Evolutionary conservation across 1,284 basidiomycete genomes (phyloP).

Genomic region (Ustilago esculenta): DNA sequence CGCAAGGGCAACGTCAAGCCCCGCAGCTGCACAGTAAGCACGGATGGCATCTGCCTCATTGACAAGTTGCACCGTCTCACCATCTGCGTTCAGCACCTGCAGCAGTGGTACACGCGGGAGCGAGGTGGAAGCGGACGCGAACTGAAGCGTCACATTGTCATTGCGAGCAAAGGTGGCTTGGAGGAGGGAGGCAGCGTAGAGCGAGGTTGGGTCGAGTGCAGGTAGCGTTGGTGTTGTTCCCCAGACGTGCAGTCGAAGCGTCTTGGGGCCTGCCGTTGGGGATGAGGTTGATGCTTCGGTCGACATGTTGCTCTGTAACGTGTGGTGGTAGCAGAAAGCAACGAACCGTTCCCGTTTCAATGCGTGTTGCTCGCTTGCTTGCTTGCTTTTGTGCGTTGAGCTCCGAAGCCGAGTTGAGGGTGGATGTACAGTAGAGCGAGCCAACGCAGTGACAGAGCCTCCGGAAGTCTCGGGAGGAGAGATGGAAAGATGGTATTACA

Average conservation of each 20-base stretch:
- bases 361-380: too few species aligned
- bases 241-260: conserved; percentile 41
- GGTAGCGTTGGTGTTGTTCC: conserved; percentile 35
- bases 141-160: conserved; percentile 4
- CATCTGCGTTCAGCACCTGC: conserved; percentile 21
- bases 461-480: conserved; percentile 9
- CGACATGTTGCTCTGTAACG: conserved; percentile 7
- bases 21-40: conserved; percentile 22
- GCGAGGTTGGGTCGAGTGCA: conserved; percentile 49
- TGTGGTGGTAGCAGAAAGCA: too few species aligned
- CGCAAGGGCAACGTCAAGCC: conserved; percentile 24
- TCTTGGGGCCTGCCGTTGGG: neutral
- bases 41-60: conserved; percentile 35
- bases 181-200: conserved; percentile 54
- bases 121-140: conserved; percentile 41
- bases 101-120: conserved; percentile 44
- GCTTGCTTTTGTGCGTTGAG: too few species aligned
- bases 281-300: conserved; percentile 3
- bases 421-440: too few species aligned
- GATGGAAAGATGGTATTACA: neutral
- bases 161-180: conserved; percentile 23
- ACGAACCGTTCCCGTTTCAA: too few species aligned
- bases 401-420: too few species aligned
- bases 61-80: conserved; percentile 17
- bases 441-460: neutral